phyloP scores from a whole-genome alignment of 352 stramenopile species.

The Thraustotheca clavata region DNA sequence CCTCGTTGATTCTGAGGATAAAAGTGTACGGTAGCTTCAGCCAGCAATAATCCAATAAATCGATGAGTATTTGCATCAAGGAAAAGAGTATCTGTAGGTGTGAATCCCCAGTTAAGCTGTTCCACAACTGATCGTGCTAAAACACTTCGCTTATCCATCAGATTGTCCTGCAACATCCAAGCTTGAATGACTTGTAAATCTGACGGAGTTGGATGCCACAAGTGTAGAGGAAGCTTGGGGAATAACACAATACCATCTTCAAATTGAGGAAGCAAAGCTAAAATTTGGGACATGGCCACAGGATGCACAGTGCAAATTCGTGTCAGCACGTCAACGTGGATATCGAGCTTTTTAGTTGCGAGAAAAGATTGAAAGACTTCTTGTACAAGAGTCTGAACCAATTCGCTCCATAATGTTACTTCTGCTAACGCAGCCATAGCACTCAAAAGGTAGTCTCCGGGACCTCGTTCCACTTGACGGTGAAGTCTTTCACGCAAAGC shows the following conservation, averaged over 20 bases:
- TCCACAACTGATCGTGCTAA: constrained; percentile 72
- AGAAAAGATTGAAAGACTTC: constrained; percentile 45
- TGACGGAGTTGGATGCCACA: constrained; percentile 52
- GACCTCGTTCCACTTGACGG: constrained; percentile 5
- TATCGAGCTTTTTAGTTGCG: not conserved
- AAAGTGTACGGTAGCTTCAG: constrained; percentile 64
- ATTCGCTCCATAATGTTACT: constrained; percentile 33
- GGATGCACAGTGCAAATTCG: constrained; percentile 44
- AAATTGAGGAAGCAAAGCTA: constrained; percentile 62
- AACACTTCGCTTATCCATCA: constrained; percentile 39
- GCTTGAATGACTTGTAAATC: constrained; percentile 69
- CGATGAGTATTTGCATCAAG: constrained; percentile 62
- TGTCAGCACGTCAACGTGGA: not conserved
- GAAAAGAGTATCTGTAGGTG: constrained; percentile 62
- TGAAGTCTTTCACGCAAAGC: not conserved
- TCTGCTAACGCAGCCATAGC: constrained; percentile 41
- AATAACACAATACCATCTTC: constrained; percentile 81
- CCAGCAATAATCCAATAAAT: constrained; percentile 67
- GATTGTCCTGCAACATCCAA: constrained; percentile 75
- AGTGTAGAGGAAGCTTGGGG: constrained; percentile 79
- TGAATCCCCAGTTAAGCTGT: constrained; percentile 74
- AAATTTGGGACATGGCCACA: constrained; percentile 49
- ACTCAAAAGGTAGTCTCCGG: constrained; percentile 34
- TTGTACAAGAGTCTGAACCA: constrained; percentile 42
- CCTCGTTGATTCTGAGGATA: constrained; percentile 39